Evolutionary conservation across 495 filamentous ascomycete genomes (phyloP), one percentile per base, ranked within the genome.

Genomic region (Thermochaetoides thermophila): DNA sequence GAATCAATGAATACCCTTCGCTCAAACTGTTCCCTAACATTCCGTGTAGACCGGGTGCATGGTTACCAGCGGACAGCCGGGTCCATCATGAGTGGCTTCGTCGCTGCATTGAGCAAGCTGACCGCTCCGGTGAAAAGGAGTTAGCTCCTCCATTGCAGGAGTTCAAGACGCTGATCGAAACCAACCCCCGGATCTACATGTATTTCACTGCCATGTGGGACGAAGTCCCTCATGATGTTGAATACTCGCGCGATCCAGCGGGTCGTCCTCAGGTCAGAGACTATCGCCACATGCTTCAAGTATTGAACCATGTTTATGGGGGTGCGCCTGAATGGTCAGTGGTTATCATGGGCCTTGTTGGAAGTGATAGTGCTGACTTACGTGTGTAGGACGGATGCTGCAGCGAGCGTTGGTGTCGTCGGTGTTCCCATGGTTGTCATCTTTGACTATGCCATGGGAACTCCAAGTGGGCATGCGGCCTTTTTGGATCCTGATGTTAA

Each of bases 391-490:
- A 73, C 57, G 16, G 66, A 63, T 23, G 51, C 59, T 7, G 61
- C 55, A 0, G 59, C 52, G 19, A 56, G 66, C 0, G 66, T 73
- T 0, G 74, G 73, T 5, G 62, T 81, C 43, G 71, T 81, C 16
- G 78, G 78, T 0, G 56, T 78, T 1, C 78, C 78, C 3, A 70
- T 82, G 50, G 68, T 66, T 30, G 76, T 75, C 3, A 61, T 82
- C 15, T 66, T 84, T 10, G 75, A 81, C 46, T 82, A 78, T 60
- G 73, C 74, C 4, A 81, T 81, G 74, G 74, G 69, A 8, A 84
- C 78, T 0, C 61, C 68, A 0, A 71, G 64, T 31, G 78, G 78
- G 0, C 71, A 71, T 36, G 73, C 74, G 0, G 69, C 69, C 1
- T 84, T 81, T 48, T 49, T 79, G 0, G 66, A 76, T 32, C 66